Evolutionary conservation across 805 yeast species (phyloP).

Genomic region (Wickerhamomyces ciferrii): DNA sequence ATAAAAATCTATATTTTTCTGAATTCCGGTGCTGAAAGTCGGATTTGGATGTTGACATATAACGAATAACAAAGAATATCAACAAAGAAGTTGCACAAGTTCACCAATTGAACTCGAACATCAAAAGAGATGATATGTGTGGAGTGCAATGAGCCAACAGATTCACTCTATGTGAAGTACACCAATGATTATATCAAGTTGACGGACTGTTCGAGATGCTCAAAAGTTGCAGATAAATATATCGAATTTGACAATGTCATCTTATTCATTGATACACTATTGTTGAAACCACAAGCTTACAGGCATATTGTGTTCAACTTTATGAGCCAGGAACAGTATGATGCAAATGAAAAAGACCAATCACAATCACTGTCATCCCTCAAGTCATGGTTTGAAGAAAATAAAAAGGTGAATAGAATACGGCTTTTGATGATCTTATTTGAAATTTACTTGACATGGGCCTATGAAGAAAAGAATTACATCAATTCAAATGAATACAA

Average conservation of each 20-base stretch:
- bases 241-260: constrained; percentile 86
- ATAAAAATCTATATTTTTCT: not conserved
- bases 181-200: constrained; percentile 75
- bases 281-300: constrained; percentile 83
- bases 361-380: not conserved
- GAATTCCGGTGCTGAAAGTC: not conserved
- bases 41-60: not conserved
- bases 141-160: constrained; percentile 70
- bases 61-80: not conserved
- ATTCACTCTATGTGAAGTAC: constrained; percentile 63
- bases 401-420: constrained; percentile 35
- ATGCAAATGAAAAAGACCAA: constrained; percentile 1
- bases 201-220: constrained; percentile 71
- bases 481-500: constrained; percentile 15
- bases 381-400: not conserved
- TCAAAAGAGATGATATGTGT: constrained; percentile 68
- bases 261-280: constrained; percentile 74
- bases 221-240: constrained; percentile 79
- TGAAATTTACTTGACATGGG: constrained; percentile 92
- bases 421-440: constrained; percentile 64
- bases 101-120: not conserved
- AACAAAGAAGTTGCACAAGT: too few species aligned
- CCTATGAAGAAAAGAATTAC: constrained; percentile 66
- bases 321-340: constrained; percentile 20
- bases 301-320: constrained; percentile 82